Conservation (phyloP, 2,329 filamentous ascomycete species). For the Fusarium anguioides region DNA sequence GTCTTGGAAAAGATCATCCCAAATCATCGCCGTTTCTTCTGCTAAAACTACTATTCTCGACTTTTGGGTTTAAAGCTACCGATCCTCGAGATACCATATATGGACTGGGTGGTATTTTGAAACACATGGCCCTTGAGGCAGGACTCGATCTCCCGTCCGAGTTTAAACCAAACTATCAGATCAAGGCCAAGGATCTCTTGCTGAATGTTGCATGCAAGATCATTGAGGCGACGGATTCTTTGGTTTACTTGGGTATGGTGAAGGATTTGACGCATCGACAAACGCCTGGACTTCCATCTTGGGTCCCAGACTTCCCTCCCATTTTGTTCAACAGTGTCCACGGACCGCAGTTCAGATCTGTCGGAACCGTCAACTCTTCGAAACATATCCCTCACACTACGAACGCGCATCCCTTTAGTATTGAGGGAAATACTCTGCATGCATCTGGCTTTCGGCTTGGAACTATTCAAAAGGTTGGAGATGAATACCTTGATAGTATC, state of each 20-base stretch:
- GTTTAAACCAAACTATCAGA: not conserved
- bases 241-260: not conserved
- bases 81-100: not conserved
- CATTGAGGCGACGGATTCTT: not conserved
- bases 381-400: not conserved
- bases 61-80: not conserved
- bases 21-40: not conserved
- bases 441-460: not conserved
- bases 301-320: not conserved
- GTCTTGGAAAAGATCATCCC: accelerated
- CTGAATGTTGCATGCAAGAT: not conserved
- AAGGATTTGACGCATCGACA: not conserved
- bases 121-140: not conserved
- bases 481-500: not conserved
- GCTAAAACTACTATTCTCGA: not conserved
- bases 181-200: not conserved
- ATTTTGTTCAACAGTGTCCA: not conserved
- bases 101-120: not conserved
- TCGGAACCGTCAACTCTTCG: not conserved
- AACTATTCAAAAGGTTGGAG: not conserved
- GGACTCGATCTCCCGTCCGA: accelerated
- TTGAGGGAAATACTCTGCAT: accelerated
- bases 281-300: not conserved
- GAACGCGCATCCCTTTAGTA: accelerated
- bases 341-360: not conserved